Conservation (phyloP, 495 filamentous ascomycete genomes). For the Penicillium malachiteum region DNA sequence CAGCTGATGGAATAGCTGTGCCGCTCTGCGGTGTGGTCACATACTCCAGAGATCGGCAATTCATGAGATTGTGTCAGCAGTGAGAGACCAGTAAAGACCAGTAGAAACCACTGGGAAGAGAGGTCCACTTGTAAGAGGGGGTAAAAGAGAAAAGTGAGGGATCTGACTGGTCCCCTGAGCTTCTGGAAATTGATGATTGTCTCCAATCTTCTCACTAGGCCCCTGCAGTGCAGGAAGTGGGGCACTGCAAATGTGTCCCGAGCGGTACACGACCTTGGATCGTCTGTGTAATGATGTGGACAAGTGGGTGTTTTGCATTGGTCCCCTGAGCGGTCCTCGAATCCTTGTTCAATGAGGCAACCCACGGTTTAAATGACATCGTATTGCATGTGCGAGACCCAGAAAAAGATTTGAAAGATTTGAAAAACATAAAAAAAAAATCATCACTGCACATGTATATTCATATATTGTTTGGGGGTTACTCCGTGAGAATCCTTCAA, state of each 20-base stretch:
- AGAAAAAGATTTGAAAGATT: too few species aligned
- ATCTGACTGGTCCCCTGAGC: conserved; percentile 12
- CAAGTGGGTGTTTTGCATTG: conserved; percentile 17
- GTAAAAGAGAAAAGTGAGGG: not conserved
- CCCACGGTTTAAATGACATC: conserved; percentile 6
- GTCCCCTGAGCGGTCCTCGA: conserved; percentile 10
- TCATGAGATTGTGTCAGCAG: conserved; percentile 18
- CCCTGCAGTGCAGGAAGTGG: conserved; percentile 29
- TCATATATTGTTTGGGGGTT: not conserved
- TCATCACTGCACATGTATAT: too few species aligned
- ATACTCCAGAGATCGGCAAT: conserved; percentile 28
- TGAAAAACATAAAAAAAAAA: too few species aligned
- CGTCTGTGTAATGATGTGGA: conserved; percentile 12
- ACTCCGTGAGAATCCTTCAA: not conserved
- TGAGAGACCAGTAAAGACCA: not conserved
- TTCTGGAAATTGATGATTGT: conserved; percentile 24
- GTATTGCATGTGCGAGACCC: conserved; percentile 3
- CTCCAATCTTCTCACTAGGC: conserved; percentile 12
- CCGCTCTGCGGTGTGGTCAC: conserved; percentile 16
- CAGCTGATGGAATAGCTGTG: not conserved
- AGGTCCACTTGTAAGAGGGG: conserved; percentile 13
- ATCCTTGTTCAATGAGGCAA: conserved; percentile 4
- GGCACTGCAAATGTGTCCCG: conserved; percentile 23
- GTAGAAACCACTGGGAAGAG: not conserved
- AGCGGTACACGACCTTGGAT: conserved; percentile 15